Evolutionary conservation across 2,329 filamentous ascomycete genomes (phyloP), one percentile per base, ranked within the genome.

Genomic region (Ceratocystis cacaofunesta): DNA sequence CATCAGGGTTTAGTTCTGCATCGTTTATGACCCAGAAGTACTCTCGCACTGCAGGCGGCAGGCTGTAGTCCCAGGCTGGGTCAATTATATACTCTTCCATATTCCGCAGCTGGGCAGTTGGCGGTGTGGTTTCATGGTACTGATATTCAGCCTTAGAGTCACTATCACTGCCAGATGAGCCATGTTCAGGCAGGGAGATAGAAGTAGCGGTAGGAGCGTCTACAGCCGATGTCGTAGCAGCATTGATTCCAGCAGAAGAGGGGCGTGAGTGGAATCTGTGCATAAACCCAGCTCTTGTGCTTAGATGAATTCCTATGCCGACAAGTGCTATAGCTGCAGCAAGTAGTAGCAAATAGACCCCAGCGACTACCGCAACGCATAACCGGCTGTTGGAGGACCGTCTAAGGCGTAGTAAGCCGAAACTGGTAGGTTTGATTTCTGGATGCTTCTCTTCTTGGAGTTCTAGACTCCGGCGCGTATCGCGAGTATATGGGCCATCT

Each of bases 21-120:
- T 87, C 82, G 8, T 75, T 72, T 36, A 89, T 80, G 0, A 76
- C 80, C 84, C 85, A 88, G 68, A 63, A 63, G 70, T 84, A 85
- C 68, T 82, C 78, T 69, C 85, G 78, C 1, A 76, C 78, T 17
- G 76, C 78, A 0, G 80, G 77, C 2, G 76, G 69, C 0, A 80
- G 78, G 19, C 75, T 58, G 68, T 78, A 78, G 67, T 86, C 73
- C 86, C 86, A 89, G 1, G 74, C 69, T 0, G 77, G 71, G 62
- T 81, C 76, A 17, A 89, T 76, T 3, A 84, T 72, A 67, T 89
- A 87, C 62, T 85, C 80, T 0, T 75, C 73, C 1, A 74, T 25
- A 28, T 73, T 65, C 52, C 75, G 71, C 7, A 76, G 68, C 1
- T 66, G 70, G 0, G 75, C 69, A 58, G 52, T 12, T 52, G 48